Percentiles rank a stretch among this genome's conserved stretches.
phyloP scores from a whole-genome alignment of 2,329 filamentous ascomycete species.

The Botrytis byssoidea region DNA sequence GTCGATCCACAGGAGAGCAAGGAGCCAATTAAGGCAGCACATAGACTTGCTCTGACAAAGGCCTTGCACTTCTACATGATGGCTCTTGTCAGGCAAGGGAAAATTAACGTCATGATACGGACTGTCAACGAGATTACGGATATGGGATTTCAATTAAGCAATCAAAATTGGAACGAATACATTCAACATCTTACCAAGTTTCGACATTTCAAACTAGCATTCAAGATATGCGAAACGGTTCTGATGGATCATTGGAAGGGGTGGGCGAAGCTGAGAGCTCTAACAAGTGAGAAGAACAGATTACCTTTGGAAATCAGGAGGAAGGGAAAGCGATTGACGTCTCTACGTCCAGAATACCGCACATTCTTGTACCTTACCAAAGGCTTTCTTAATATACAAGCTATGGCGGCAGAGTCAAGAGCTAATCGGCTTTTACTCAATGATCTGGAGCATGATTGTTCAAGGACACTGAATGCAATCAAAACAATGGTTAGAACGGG shows the following conservation, averaged over 20 bases:
- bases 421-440: constrained; percentile 30
- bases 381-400: constrained; percentile 35
- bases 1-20: not conserved
- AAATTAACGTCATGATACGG: constrained; percentile 50
- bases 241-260: constrained; percentile 79
- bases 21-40: constrained; percentile 21
- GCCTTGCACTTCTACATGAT: constrained; percentile 50
- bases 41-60: constrained; percentile 44
- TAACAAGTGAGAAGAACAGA: constrained; percentile 30
- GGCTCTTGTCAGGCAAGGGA: constrained; percentile 52
- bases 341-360: constrained; percentile 34
- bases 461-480: constrained; percentile 36
- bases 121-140: constrained; percentile 50
- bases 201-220: constrained; percentile 63
- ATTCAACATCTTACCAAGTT: constrained; percentile 65
- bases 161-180: constrained; percentile 77
- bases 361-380: constrained; percentile 37
- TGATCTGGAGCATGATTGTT: constrained; percentile 34
- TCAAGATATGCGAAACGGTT: constrained; percentile 68
- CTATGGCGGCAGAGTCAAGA: constrained; percentile 32
- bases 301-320: constrained; percentile 32
- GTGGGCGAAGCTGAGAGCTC: constrained; percentile 50
- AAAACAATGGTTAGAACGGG: constrained; percentile 35
- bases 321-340: constrained; percentile 27
- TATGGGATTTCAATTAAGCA: constrained; percentile 72